Base-by-base conservation (phyloP, 352 stramenopile genomes). In the Phytophthora pisi region DNA sequence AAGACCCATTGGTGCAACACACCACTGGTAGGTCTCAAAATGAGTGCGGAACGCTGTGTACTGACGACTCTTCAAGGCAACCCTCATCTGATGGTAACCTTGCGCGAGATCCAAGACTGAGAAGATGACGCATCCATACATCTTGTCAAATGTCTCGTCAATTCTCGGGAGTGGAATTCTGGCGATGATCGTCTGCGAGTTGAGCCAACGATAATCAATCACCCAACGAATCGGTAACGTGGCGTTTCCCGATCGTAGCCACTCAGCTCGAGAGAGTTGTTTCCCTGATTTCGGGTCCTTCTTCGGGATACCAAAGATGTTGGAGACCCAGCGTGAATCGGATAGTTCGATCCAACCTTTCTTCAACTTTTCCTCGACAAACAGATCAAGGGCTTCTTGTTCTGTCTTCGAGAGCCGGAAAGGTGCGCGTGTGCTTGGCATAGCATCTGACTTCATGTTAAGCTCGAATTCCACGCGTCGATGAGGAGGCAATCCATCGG, bases 21-120 rank as follows among this genome's bases (percentile, higher is more conserved):
- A 79, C 70, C 70, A 82, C 34, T 85, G 70, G 64, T 79, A 78
- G 13, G 63, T 80, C 51, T 82, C 71, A n/a, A 52, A 34, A 42
- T 78, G 49, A 2, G 70, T 75, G 4, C 70, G 56, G 23, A 84
- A 84, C 6, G 73, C 69, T 15, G 64, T 79, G 34, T 75, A 82
- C 62, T 65, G 43, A 11, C 57, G 50, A 36, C 40, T 51, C 11
- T 47, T 16, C 57, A 46, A 4, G 20, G 53, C 34, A 20, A 63
- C 20, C 36, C 16, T 26, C 70, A 77, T 77, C 15, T 78, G 60
- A 51, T 77, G 70, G 50, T 82, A 75, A 34, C 70, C 71, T 66
- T 75, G 67, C 5, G 67, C 61, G 0, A 77, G 45, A 52, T 79
- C 70, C 15, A 82, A 66, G 3, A 69, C 34, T n/a, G 53, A 58